Evolutionary conservation across 2,329 filamentous ascomycete genomes (phyloP).

Genomic region (Neonectria punicea): DNA sequence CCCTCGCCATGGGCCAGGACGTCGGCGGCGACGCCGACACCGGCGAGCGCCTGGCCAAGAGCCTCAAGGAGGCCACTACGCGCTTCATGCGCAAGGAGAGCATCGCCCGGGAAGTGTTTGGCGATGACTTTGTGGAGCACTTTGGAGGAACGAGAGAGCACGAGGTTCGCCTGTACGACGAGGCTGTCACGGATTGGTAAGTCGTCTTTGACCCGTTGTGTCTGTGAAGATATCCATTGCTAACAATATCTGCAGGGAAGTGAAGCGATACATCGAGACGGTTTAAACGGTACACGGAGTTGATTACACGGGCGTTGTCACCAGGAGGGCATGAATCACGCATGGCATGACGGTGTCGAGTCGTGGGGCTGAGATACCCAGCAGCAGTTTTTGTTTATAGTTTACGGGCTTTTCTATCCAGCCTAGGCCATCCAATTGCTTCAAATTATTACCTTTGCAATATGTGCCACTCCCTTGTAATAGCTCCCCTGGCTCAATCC

Average conservation of each 20-base stretch:
- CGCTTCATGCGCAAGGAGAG: constrained; percentile 82
- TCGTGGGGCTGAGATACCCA: constrained; percentile 37
- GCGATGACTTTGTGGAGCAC: constrained; percentile 95
- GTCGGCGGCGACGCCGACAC: constrained; percentile 77
- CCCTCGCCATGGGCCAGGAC: constrained; percentile 85
- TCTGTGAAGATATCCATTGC: not conserved
- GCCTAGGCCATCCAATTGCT: not conserved
- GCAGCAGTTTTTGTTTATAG: constrained; percentile 10
- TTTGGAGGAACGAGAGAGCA: constrained; percentile 93
- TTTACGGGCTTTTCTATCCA: constrained; percentile 5
- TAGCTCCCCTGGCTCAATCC: too few relatives aligned
- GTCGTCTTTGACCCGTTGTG: constrained; percentile 48
- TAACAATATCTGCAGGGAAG: constrained; percentile 66
- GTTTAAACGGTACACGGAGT: constrained; percentile 52
- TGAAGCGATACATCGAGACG: constrained; percentile 83
- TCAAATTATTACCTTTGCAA: not conserved
- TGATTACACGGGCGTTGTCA: constrained; percentile 23
- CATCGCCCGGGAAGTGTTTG: constrained; percentile 92
- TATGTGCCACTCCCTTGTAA: not conserved
- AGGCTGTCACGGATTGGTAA: constrained; percentile 96
- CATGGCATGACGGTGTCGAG: constrained; percentile 18
- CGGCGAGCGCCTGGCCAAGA: constrained; percentile 84
- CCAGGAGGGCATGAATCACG: constrained; percentile 10
- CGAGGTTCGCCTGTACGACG: constrained; percentile 90
- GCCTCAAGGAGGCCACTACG: constrained; percentile 83